These are phyloP conservation scores for Parmelia sp. DNA, from an alignment of 495 filamentous ascomycete species.

Conservation along the genomic window DNA sequence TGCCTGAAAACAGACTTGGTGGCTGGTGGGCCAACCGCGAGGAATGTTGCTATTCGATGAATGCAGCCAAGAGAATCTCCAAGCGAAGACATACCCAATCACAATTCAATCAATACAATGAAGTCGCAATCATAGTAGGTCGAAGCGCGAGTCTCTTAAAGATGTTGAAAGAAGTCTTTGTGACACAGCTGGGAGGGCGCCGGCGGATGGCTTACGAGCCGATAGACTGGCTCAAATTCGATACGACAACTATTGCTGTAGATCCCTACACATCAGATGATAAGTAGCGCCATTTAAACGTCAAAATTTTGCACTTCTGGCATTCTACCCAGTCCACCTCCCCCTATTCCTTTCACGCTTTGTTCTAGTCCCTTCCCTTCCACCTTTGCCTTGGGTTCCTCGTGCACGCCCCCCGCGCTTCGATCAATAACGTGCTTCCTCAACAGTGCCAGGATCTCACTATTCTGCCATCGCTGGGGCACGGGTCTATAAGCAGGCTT, in stretches of 20 bases:
- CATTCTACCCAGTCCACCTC: constrained; percentile 45
- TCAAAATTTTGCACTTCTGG: constrained; percentile 49
- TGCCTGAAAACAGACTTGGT: constrained; percentile 7
- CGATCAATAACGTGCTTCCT: constrained; percentile 68
- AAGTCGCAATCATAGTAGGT: background rate
- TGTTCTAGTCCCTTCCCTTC: constrained; percentile 25
- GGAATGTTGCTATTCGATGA: background rate
- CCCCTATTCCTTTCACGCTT: constrained; percentile 30
- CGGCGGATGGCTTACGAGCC: background rate
- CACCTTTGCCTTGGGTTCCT: constrained; percentile 36
- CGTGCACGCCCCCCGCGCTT: constrained; percentile 48
- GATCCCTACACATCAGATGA: background rate
- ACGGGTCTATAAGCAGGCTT: constrained; percentile 91
- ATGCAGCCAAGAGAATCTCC: constrained; percentile 6
- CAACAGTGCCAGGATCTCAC: constrained; percentile 68
- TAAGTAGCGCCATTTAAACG: constrained; percentile 14
- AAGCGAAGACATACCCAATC: background rate
- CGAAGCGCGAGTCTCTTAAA: background rate
- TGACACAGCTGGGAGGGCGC: background rate
- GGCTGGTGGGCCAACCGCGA: constrained; percentile 2
- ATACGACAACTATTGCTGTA: background rate
- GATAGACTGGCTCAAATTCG: background rate
- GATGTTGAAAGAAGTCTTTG: background rate
- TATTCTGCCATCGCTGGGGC: constrained; percentile 73
- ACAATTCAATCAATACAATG: background rate